Evolutionary conservation across 1,284 basidiomycete genomes (phyloP).

Genomic region (Leccinum pachyderme): DNA sequence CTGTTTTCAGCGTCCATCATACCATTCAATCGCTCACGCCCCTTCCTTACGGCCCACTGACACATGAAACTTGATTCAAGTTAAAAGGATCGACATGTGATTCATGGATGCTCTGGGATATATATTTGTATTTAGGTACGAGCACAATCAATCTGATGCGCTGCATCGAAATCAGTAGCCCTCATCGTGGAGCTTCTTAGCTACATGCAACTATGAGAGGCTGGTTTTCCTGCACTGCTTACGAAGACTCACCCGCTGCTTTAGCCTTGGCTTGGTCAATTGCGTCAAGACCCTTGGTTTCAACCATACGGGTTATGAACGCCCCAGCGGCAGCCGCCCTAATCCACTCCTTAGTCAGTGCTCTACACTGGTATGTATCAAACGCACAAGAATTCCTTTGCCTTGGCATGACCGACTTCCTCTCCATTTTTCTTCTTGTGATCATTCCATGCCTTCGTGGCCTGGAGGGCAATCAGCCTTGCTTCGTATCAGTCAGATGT

Average conservation of each 20-base stretch:
- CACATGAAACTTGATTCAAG: neutral
- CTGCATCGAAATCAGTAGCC: neutral
- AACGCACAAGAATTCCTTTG: conserved; percentile 28
- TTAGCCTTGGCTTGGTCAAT: conserved; percentile 40
- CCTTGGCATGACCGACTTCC: conserved; percentile 10
- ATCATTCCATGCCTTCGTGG: conserved; percentile 25
- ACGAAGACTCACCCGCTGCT: conserved; percentile 19
- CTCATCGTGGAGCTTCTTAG: conserved; percentile 2
- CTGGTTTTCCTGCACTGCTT: too few species aligned
- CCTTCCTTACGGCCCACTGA: neutral
- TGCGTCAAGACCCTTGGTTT: conserved; percentile 52
- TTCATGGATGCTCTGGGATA: neutral
- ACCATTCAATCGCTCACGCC: neutral
- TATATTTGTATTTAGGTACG: conserved; percentile 3
- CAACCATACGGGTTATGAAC: conserved; percentile 45
- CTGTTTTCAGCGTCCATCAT: neutral
- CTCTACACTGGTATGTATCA: neutral
- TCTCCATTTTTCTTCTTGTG: conserved; percentile 22
- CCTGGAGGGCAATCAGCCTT: conserved; percentile 18
- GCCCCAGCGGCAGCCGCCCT: conserved; percentile 38
- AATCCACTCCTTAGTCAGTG: neutral
- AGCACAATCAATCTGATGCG: neutral
- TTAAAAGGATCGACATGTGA: neutral
- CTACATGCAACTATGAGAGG: conserved; percentile 10
- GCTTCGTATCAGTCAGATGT: neutral